Evolutionary conservation across 805 yeast species (phyloP), one percentile per base, ranked within the genome.

Genomic region (Candida anglica): DNA sequence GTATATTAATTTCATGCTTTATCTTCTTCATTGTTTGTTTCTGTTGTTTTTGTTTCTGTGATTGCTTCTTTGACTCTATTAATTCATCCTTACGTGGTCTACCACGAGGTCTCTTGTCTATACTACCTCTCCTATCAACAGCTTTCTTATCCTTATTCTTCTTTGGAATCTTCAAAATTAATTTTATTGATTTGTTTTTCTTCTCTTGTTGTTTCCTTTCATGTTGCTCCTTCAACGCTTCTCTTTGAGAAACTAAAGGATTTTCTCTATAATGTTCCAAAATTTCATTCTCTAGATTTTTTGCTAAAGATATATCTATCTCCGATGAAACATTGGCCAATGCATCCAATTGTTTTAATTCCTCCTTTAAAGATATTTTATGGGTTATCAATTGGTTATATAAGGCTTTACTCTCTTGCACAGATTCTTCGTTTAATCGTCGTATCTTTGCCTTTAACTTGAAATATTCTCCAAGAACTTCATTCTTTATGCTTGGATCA

Each of bases 161-260:
- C 10, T 10, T 30, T 11, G 32, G 27, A 15, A 36, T 28, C 18
- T 30, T 20, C 23, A 13, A 21, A 24, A 15, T 5, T 17, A 31
- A 25, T 6, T 33, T 10, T n/a, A n/a, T n/a, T n/a, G n/a, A n/a
- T 18, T 21, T 13, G 14, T 32, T 25, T 6, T 31, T 27, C 14
- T 20, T 27, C 7, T 33, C 14, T 16, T 30, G 24, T 13, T 36
- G 26, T 24, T 25, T 33, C 20, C 34, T 24, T 16, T 39, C 36
- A 32, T 48, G 49, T 29, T 56, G 63, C 37, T 58, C 64, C 27
- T 57, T 41, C 22, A 61, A 44, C 2, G 71, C 69, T 37, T 65
- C 71, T 13, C 43, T 48, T 37, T 63, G 71, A 6, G 71, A 64
- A 3, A 40, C 37, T 22, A 66, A 47, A 2, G 71, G 71, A 31